A percentile compares a stretch with the other conserved stretches of the same genome.
phyloP scores from a whole-genome alignment of 108 stramenopile genomes.

The Cylindrotheca closterium region DNA sequence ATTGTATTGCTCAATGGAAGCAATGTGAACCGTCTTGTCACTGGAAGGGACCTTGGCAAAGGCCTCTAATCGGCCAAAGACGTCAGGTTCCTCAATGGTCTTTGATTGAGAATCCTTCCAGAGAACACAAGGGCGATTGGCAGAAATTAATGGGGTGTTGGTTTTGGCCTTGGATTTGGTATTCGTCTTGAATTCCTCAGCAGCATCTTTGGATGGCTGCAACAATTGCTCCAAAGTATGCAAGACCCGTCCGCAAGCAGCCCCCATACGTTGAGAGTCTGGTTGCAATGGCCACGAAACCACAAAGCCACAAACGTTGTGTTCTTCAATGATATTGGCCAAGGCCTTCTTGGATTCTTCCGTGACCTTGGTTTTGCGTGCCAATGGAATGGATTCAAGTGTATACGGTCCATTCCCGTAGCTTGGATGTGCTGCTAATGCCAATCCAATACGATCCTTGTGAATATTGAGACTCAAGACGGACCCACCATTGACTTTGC shows the following conservation, averaged over 20 bases:
- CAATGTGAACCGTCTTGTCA: constrained; percentile 2
- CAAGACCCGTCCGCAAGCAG: constrained; percentile 29
- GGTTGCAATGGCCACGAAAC: constrained; percentile 37
- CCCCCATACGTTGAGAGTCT: constrained; percentile 29
- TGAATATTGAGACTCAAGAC: constrained; percentile 30
- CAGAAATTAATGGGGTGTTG: constrained; percentile 1
- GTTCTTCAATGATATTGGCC: constrained; percentile 1
- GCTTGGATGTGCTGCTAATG: constrained; percentile 8
- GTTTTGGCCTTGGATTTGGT: neutral
- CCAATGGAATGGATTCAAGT: constrained; percentile 10
- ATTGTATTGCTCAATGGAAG: constrained; percentile 21
- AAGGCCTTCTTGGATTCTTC: constrained; percentile 1
- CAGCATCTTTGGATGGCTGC: constrained; percentile 4
- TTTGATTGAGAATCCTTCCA: constrained; percentile 19
- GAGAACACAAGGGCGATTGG: constrained; percentile 23
- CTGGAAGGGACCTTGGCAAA: constrained; percentile 8
- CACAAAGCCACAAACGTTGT: constrained; percentile 15
- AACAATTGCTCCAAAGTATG: constrained; percentile 20
- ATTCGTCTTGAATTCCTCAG: no score
- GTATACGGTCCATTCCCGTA: neutral
- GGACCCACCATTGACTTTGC: constrained; percentile 16
- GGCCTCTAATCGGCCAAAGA: constrained; percentile 21
- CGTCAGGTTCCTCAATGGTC: constrained; percentile 9
- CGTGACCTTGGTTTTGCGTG: constrained; percentile 1
- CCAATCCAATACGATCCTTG: constrained; percentile 14